Evolutionary conservation across 306 rosid species (phyloP), one percentile per base, ranked within the genome.

Genomic region (Sicyos edulis): DNA sequence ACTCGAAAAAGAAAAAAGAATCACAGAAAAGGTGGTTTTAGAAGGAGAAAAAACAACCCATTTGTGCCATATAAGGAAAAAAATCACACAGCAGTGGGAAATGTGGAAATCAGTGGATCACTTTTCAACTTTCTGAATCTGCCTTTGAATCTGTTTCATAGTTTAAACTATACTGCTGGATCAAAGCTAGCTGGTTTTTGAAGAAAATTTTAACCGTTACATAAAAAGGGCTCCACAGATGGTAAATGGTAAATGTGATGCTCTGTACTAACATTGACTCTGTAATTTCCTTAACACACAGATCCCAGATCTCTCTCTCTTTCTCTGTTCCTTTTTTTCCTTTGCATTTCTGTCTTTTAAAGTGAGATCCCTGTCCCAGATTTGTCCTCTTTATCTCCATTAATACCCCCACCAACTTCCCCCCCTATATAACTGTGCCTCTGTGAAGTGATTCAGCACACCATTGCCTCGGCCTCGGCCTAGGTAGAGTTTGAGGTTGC

Each of bases 1-100:
- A 42, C 12, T 42, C 2, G 2, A 8, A 9, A 42, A 42, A 8
- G 7, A 40, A 40, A 8, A 40, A 9, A 42, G 1, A 42, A 37
- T 37, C 0, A 37, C 6, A 32, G 44, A 42, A 42, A 42, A 9
- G 11, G 47, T 42, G 47, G 47, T 42, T 42, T 42, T 11, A 42
- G 11, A 9, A 15, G 67, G 40, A 29, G 47, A 6, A 34, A 19
- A 4, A n/a, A 42, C 47, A n/a, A 9, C 15, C 24, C 69, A 16
- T 63, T 63, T 63, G 20, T 40, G 9, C 9, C 44, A 37, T 40
- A 63, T 17, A 63, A n/a, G 70, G 70, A 24, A 63, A 40, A 40
- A 40, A 63, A 63, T 63, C 70, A 63, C 10, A 22, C 9, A 40
- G 52, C 70, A 63, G 70, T 63, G 70, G 26, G 52, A 63, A 63